A percentile compares a stretch with the other conserved stretches of the same genome.
Conservation (phyloP, 2,329 filamentous ascomycete species). For the Colletotrichum eremochloae region DNA sequence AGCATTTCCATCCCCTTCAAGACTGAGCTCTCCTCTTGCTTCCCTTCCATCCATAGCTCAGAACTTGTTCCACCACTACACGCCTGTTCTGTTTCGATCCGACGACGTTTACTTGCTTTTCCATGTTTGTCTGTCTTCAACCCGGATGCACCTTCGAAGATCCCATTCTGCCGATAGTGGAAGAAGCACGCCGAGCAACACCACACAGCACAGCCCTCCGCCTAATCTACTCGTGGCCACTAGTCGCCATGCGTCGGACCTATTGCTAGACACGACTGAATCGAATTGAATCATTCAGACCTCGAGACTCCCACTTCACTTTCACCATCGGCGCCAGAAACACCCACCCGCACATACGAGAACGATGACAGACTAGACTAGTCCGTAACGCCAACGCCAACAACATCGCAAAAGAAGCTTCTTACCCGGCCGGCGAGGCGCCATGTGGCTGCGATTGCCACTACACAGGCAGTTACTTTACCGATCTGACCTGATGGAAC, state of each 20-base stretch:
- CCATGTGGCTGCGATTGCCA: constrained; percentile 7
- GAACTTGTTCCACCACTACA: background rate
- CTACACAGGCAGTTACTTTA: background rate
- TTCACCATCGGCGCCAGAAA: background rate
- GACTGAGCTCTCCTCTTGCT: constrained; percentile 5
- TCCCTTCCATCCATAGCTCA: constrained; percentile 1
- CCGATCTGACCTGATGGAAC: background rate
- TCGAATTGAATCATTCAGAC: constrained; percentile 3
- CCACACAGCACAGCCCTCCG: background rate
- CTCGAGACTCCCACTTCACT: background rate
- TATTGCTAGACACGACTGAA: constrained; percentile 5
- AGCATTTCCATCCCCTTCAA: background rate
- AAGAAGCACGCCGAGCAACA: constrained; percentile 4
- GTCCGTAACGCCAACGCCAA: constrained; percentile 1
- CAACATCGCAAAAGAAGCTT: background rate
- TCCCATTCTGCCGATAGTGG: constrained; percentile 29
- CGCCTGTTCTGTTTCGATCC: background rate
- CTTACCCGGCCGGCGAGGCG: constrained; percentile 4
- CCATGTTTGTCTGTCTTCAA: constrained; percentile 27
- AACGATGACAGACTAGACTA: background rate
- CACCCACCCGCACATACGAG: background rate
- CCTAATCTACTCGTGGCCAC: constrained; percentile 33
- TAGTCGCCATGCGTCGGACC: background rate
- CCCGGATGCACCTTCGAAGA: constrained; percentile 1
- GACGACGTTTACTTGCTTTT: constrained; percentile 31